phyloP scores from a whole-genome alignment of 2,329 filamentous ascomycete species.

The Capronia americana region DNA sequence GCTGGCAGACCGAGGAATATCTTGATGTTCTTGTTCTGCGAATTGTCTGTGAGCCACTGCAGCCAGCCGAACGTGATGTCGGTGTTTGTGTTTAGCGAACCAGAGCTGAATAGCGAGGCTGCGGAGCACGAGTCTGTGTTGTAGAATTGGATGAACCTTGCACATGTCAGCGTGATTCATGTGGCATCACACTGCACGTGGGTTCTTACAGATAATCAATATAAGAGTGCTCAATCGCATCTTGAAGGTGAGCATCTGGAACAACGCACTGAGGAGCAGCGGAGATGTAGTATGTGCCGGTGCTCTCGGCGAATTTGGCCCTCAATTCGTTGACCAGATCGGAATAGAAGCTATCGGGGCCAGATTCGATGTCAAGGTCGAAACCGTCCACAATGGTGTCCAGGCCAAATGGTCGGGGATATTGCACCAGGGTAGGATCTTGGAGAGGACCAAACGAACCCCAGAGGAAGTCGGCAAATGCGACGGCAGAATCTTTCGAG shows the following conservation, averaged over 20 bases:
- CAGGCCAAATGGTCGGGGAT: constrained; percentile 69
- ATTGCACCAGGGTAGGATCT: constrained; percentile 41
- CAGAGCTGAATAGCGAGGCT: constrained; percentile 41
- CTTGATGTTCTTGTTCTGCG: constrained; percentile 52
- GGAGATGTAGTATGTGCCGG: constrained; percentile 65
- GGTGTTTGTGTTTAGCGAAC: constrained; percentile 47
- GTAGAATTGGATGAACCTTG: constrained; percentile 61
- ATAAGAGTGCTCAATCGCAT: constrained; percentile 51
- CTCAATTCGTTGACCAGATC: constrained; percentile 67
- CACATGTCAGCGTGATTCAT: constrained; percentile 10
- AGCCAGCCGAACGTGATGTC: constrained; percentile 56
- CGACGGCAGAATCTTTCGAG: constrained; percentile 58
- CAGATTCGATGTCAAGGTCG: constrained; percentile 75
- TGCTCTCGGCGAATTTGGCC: constrained; percentile 57
- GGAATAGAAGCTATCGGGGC: constrained; percentile 62
- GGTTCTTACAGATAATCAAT: constrained; percentile 57
- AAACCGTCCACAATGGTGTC: constrained; percentile 72
- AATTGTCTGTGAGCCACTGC: constrained; percentile 45
- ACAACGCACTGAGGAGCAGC: constrained; percentile 73
- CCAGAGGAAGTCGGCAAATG: constrained; percentile 70
- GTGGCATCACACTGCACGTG: too few species aligned
- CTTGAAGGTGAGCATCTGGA: constrained; percentile 61
- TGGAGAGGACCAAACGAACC: constrained; percentile 69
- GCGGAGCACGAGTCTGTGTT: constrained; percentile 61
- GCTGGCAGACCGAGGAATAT: constrained; percentile 61